Percentiles rank a stretch among this genome's conserved stretches.
Conservation (phyloP, 306 rosid genomes). For the Geum urbanum region DNA sequence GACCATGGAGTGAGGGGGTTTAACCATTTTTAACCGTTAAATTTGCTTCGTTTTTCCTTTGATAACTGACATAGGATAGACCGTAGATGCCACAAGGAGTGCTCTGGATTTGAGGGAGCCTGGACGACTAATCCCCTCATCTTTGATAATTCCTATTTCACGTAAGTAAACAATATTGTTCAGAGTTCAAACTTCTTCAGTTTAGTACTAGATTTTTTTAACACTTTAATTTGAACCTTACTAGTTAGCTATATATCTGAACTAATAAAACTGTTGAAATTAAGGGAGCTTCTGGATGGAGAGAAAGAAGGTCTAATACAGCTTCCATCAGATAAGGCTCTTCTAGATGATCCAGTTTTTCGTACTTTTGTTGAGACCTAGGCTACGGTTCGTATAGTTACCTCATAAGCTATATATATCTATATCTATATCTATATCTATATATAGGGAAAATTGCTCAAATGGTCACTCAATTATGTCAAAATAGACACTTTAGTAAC, state of each 20-base stretch:
- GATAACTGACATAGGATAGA: too few relatives aligned
- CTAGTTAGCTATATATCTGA: too few relatives aligned
- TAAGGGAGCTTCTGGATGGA: slow-evolving; percentile 37
- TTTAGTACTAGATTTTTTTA: too few relatives aligned
- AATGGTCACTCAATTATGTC: too few relatives aligned
- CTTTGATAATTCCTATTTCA: slow-evolving; percentile 63
- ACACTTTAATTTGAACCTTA: too few relatives aligned
- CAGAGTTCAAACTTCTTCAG: too few relatives aligned
- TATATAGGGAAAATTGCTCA: too few relatives aligned
- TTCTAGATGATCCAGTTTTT: slow-evolving; percentile 50
- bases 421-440: too few relatives aligned
- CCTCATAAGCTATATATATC: too few relatives aligned
- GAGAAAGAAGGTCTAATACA: slow-evolving; percentile 43
- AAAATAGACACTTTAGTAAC: too few relatives aligned
- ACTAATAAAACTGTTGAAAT: too few relatives aligned
- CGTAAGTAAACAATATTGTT: slow-evolving; percentile 25
- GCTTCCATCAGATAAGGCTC: slow-evolving; percentile 59
- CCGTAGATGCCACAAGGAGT: slow-evolving; percentile 61
- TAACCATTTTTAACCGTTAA: background rate
- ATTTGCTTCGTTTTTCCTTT: background rate
- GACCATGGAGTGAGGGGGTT: too few relatives aligned
- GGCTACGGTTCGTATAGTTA: slow-evolving; percentile 36
- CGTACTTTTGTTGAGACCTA: slow-evolving; percentile 57
- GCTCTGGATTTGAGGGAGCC: slow-evolving; percentile 68
- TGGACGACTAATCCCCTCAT: slow-evolving; percentile 59